Evolutionary conservation across 129 eudicot species (phyloP), one percentile per base, ranked within the genome.

Genomic region (Silybum marianum): DNA sequence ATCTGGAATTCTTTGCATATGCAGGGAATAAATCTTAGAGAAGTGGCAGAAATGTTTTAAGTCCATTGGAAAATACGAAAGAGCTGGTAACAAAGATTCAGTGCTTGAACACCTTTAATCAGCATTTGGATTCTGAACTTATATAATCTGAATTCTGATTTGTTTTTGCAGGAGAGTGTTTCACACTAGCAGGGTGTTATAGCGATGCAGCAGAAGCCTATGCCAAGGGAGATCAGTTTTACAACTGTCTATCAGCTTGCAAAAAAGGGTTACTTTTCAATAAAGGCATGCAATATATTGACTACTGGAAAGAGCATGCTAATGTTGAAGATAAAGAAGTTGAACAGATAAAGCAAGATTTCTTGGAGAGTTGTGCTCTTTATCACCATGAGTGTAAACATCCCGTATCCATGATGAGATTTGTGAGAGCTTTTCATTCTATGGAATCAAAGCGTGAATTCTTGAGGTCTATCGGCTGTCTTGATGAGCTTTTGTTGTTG

Each of bases 31-130:
- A 88, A 91, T 80, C 65, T 93, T 68, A 88, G 82, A 76, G 90
- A 91, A 76, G 97, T 94, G 79, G 98, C 90, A 1, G 91, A 84
- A 75, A 81, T 93, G 68, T 93, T 88, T 78, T 79, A 87, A 83
- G 34, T 89, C 90, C 24, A 87, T 93, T 81, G 89, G 88, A 78
- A 80, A 69, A 78, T 80, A 68, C 69, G 84, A 91, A 86, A 78
- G 71, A 85, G 98, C 98, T 0, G 98, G 98, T 91, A 85, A 40
- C 46, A 38, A 9, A 40, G 9, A 26, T 7, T 7, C 13, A 9
- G 9, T 7, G 46, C n/a, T n/a, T n/a, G n/a, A n/a, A 7, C 3
- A 51, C 9, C 11, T 46, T 51, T 75, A 46, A 75, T 51, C n/a
- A n/a, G n/a, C n/a, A n/a, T n/a, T n/a, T n/a, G 48, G 22, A 77